Evolutionary conservation across 345 rosid genomes (phyloP).

Genomic region (Citropsis articulata): DNA sequence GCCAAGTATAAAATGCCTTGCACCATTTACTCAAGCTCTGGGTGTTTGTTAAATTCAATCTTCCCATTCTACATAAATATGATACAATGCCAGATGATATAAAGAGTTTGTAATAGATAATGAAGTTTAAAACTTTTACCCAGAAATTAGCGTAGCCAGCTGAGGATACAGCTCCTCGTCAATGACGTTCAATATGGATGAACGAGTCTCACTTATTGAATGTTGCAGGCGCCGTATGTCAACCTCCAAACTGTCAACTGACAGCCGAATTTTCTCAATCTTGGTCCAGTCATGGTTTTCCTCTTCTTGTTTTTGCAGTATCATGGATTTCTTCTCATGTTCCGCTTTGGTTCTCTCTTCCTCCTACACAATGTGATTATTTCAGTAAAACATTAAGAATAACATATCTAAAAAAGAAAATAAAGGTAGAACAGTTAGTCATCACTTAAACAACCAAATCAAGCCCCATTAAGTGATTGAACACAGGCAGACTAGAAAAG

Average conservation of each 20-base stretch:
- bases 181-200: constrained; percentile 49
- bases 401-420: constrained; percentile 1
- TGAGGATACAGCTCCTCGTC: constrained; percentile 87
- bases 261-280: constrained; percentile 56
- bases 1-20: not conserved
- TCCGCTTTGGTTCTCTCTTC: constrained; percentile 74
- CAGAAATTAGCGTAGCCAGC: constrained; percentile 65
- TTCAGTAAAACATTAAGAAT: not conserved
- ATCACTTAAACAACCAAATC: not conserved
- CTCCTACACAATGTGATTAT: constrained; percentile 43
- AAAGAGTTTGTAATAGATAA: not conserved
- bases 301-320: constrained; percentile 67
- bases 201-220: constrained; percentile 56
- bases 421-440: not conserved
- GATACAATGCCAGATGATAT: not conserved
- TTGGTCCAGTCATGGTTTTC: constrained; percentile 53
- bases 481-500: not conserved
- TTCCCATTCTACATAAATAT: not conserved
- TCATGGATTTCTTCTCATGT: constrained; percentile 55
- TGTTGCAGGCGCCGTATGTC: constrained; percentile 48
- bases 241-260: constrained; percentile 56
- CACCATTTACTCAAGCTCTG: not conserved
- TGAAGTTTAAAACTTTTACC: constrained; percentile 46
- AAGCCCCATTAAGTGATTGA: not conserved
- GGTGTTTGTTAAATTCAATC: not conserved